phyloP scores from a whole-genome alignment of 129 eudicot genomes.

The Helichrysum umbraculigerum region DNA sequence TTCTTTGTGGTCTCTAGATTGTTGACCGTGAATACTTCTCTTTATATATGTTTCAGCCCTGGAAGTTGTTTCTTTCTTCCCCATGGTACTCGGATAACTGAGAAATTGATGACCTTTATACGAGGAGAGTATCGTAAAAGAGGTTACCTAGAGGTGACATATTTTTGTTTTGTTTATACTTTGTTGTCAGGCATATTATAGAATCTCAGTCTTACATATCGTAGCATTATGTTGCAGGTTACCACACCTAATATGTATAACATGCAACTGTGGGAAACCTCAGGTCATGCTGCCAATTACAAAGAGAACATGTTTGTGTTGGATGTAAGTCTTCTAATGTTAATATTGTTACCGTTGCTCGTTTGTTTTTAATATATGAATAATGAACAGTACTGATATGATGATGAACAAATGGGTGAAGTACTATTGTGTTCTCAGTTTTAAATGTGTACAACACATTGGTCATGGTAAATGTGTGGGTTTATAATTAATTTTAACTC shows the following conservation, averaged over 20 bases:
- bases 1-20: neutral
- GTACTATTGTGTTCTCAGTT: neutral
- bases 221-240: constrained; percentile 51
- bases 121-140: constrained; percentile 64
- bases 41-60: constrained; percentile 28
- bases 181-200: neutral
- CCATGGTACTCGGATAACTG: constrained; percentile 71
- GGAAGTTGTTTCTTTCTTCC: constrained; percentile 94
- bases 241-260: constrained; percentile 81
- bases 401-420: constrained; percentile 1
- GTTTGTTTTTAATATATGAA: neutral
- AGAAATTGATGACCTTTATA: constrained; percentile 64
- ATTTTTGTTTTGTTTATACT: neutral
- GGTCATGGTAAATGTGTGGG: neutral
- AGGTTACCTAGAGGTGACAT: constrained; percentile 76
- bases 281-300: constrained; percentile 97
- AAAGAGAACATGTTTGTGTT: constrained; percentile 91
- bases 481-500: neutral
- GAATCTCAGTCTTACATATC: constrained; percentile 11
- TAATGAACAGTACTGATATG: neutral
- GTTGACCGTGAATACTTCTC: neutral
- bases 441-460: neutral
- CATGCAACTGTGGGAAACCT: constrained; percentile 96
- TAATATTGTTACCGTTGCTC: neutral
- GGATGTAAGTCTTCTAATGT: constrained; percentile 50